Conservation (phyloP, 306 rosid genomes). For the Fragaria ananassa region DNA sequence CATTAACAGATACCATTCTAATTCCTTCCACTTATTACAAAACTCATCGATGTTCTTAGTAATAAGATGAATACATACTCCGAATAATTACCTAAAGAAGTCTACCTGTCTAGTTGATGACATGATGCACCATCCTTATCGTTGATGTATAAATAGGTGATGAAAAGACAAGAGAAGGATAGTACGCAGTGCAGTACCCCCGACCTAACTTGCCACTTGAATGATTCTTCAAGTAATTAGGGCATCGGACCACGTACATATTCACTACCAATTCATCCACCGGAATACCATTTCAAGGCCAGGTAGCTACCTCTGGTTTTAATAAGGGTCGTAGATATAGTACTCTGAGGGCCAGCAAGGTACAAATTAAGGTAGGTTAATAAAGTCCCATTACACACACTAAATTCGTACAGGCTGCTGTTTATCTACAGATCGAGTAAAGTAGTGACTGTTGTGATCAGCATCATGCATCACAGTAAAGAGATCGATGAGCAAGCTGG, state of each 20-base stretch:
- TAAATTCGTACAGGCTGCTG: not conserved
- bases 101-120: not conserved
- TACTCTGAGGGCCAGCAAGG: not conserved
- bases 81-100: not conserved
- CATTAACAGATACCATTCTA: not conserved
- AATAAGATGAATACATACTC: not conserved
- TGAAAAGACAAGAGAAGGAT: not conserved
- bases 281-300: not conserved
- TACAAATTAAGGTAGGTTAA: not conserved
- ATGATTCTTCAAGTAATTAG: constrained; percentile 2
- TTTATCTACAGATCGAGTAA: not conserved
- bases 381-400: not conserved
- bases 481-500: not conserved
- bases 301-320: not conserved
- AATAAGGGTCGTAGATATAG: not conserved
- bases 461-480: not conserved
- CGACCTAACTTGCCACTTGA: not conserved
- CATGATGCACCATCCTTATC: not conserved
- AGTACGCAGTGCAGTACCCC: not conserved
- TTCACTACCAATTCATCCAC: not conserved
- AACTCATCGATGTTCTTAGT: not conserved
- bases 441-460: not conserved
- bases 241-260: not conserved
- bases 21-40: not conserved
- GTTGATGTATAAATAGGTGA: not conserved